Conservation (phyloP, 352 stramenopile genomes). For the Peronospora farinosa region DNA sequence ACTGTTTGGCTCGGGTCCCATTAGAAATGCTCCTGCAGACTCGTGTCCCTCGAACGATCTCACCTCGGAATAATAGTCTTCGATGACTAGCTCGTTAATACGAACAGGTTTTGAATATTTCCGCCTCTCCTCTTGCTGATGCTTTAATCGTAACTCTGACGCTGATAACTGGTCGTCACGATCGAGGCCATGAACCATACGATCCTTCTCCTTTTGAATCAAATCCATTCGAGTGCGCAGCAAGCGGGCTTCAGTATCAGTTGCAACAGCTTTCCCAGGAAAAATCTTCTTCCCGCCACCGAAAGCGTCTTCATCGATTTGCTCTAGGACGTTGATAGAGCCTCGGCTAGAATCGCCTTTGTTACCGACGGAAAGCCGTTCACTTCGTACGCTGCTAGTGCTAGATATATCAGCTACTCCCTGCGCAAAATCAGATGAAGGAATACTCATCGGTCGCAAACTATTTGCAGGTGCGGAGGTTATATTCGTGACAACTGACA, state of each 20-base stretch:
- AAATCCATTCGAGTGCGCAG: slow-evolving; percentile 64
- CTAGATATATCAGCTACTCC: slow-evolving; percentile 17
- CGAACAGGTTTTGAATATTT: slow-evolving; percentile 36
- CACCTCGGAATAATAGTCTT: slow-evolving; percentile 72
- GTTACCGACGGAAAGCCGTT: slow-evolving; percentile 19
- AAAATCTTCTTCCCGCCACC: slow-evolving; percentile 62
- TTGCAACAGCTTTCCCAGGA: slow-evolving; percentile 47
- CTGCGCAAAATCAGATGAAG: slow-evolving; percentile 10
- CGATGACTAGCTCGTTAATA: slow-evolving; percentile 83
- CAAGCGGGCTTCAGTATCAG: slow-evolving; percentile 78
- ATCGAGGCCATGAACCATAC: slow-evolving; percentile 36
- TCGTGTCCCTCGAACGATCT: slow-evolving; percentile 10
- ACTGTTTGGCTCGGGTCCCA: slow-evolving; percentile 31
- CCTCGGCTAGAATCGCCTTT: slow-evolving; percentile 6
- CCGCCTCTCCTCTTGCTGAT: slow-evolving; percentile 40
- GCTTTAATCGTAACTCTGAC: slow-evolving; percentile 45
- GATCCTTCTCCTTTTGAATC: slow-evolving; percentile 73
- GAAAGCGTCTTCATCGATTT: slow-evolving; percentile 81
- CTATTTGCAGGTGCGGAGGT: slow-evolving; percentile 25
- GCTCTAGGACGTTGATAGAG: slow-evolving; percentile 51
- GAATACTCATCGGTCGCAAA: slow-evolving; percentile 22
- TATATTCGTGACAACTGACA: slow-evolving; percentile 75
- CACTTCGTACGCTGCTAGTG: slow-evolving; percentile 24
- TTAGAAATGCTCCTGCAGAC: slow-evolving; percentile 49
- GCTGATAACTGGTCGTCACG: slow-evolving; percentile 55